Percentiles rank a stretch among this genome's conserved stretches.
phyloP scores from a whole-genome alignment of 768 basidiomycete species.

The Boletus sp. region DNA sequence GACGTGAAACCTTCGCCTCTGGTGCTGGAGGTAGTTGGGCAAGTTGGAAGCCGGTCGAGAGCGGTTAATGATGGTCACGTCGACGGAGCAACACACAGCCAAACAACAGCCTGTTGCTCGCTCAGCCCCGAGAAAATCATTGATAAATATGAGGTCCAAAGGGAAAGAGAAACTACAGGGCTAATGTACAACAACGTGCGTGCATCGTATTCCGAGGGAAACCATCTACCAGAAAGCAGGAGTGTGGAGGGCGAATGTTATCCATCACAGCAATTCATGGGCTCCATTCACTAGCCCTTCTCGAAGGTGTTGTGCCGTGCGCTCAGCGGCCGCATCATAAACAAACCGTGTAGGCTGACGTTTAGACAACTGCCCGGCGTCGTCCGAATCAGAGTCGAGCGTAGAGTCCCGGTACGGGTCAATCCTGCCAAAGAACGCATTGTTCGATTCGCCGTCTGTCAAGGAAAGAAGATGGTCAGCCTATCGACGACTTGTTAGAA shows the following conservation, averaged over 20 bases:
- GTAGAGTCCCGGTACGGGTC: slow-evolving; percentile 33
- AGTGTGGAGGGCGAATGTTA: background rate
- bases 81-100: slow-evolving; percentile 18
- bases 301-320: slow-evolving; percentile 58
- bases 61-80: too few relatives aligned
- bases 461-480: background rate
- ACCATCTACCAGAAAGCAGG: slow-evolving; percentile 12
- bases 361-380: slow-evolving; percentile 32
- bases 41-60: background rate
- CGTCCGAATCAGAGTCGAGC: slow-evolving; percentile 53
- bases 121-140: background rate
- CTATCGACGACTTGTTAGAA: background rate
- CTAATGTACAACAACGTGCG: slow-evolving; percentile 26
- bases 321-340: slow-evolving; percentile 92
- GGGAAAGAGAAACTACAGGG: slow-evolving; percentile 12
- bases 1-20: background rate
- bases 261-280: slow-evolving; percentile 34
- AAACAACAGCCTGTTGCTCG: slow-evolving; percentile 23
- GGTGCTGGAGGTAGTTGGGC: slow-evolving; percentile 7
- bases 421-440: slow-evolving; percentile 49
- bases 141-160: slow-evolving; percentile 26
- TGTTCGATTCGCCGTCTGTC: slow-evolving; percentile 51
- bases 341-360: slow-evolving; percentile 66
- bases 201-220: slow-evolving; percentile 15
- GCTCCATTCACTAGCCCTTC: slow-evolving; percentile 50